Conservation (phyloP, 257 asterid genomes). For the Cruciata laevipes region DNA sequence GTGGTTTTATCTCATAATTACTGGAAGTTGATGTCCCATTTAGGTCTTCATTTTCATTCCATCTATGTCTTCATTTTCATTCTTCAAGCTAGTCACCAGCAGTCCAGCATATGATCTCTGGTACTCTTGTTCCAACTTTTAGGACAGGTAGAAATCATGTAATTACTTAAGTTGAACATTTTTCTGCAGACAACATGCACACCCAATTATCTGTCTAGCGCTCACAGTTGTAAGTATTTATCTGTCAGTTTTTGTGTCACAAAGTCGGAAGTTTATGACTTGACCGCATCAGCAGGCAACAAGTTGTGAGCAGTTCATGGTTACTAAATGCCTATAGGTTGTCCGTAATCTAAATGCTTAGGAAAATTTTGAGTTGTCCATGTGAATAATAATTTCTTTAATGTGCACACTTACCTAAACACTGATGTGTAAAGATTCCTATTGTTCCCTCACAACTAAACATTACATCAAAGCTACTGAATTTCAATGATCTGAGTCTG, state of each 20-base stretch:
- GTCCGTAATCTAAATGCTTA: background rate
- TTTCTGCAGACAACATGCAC: background rate
- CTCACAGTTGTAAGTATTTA: no score
- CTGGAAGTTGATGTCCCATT: no score
- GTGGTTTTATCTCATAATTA: no score
- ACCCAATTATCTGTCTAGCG: no score
- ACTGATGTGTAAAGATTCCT: slow-evolving; percentile 6
- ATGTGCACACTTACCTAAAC: no score
- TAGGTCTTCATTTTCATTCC: no score
- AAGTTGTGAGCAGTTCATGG: no score
- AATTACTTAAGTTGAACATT: background rate
- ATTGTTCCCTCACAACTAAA: background rate
- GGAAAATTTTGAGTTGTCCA: background rate
- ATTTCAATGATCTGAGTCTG: background rate
- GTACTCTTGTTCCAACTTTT: background rate
- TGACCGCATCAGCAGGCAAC: background rate
- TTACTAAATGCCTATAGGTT: background rate
- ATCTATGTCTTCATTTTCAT: no score
- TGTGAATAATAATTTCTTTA: background rate
- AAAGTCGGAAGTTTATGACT: slow-evolving; percentile 15
- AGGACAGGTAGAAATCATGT: background rate
- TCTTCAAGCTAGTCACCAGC: no score
- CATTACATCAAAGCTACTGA: background rate
- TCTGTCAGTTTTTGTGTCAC: slow-evolving; percentile 7
- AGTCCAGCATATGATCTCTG: background rate